These are phyloP conservation scores for Pythium brachiatum DNA, from an alignment of 352 stramenopile genomes.

Conservation along the genomic window DNA sequence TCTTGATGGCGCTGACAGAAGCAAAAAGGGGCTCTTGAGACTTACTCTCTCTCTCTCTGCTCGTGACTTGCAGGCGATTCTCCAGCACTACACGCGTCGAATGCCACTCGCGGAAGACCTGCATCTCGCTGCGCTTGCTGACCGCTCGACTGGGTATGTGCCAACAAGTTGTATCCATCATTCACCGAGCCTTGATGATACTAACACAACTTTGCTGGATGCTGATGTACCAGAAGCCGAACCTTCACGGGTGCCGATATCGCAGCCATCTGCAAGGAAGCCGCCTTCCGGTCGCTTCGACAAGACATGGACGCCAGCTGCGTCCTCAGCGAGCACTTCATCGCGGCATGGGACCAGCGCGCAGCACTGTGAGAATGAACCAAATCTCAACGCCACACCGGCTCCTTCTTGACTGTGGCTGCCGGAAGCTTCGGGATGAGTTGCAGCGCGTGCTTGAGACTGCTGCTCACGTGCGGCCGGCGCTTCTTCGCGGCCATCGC, in stretches of 20 bases:
- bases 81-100: conserved; percentile 53
- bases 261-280: conserved; percentile 71
- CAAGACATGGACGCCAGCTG: conserved; percentile 42
- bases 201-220: not conserved
- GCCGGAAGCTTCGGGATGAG: conserved; percentile 17
- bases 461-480: conserved; percentile 13
- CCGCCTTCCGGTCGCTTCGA: conserved; percentile 73
- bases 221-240: conserved; percentile 23
- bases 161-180: not conserved
- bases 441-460: conserved; percentile 18
- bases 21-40: too few species aligned
- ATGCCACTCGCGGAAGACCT: conserved; percentile 72
- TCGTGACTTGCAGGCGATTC: conserved; percentile 47
- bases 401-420: conserved; percentile 13
- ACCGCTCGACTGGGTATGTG: conserved; percentile 37
- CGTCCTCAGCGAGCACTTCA: conserved; percentile 44
- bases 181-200: not conserved
- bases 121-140: conserved; percentile 40
- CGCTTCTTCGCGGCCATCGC: not conserved
- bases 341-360: conserved; percentile 47
- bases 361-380: not conserved
- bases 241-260: conserved; percentile 64
- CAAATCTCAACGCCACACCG: not conserved
- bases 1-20: not conserved
- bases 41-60: not conserved